Conservation (phyloP, 306 rosid species). For the Prinsepia uniflora region DNA sequence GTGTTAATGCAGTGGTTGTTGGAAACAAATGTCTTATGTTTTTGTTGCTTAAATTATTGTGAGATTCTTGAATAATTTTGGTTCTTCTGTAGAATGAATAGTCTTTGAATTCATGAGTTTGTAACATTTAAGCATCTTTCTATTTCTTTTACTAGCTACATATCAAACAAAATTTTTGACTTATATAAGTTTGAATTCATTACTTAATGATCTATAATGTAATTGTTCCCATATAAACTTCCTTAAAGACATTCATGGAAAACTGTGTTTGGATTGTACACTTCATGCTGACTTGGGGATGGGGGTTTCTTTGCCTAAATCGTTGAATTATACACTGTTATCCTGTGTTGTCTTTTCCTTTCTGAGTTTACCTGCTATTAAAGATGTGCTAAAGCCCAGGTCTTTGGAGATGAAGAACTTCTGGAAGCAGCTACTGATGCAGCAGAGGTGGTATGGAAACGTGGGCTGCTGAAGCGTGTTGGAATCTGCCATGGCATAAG, state of each 20-base stretch:
- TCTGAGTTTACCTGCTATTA: background rate
- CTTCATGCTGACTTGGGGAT: background rate
- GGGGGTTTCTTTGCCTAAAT: background rate
- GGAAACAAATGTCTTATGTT: background rate
- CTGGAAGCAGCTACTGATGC: conserved; percentile 62
- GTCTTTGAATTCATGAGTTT: background rate
- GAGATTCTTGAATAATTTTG: background rate
- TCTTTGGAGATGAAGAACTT: conserved; percentile 54
- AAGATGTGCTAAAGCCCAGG: conserved; percentile 27
- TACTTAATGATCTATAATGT: background rate
- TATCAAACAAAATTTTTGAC: background rate
- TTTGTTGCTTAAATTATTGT: background rate
- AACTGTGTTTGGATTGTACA: background rate
- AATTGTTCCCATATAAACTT: background rate
- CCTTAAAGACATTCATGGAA: background rate
- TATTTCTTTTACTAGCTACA: background rate
- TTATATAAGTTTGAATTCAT: background rate
- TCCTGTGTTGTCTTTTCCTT: background rate
- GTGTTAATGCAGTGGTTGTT: background rate
- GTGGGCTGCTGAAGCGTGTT: conserved; percentile 57
- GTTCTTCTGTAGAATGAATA: background rate
- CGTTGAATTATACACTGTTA: background rate
- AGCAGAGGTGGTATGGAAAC: conserved; percentile 58
- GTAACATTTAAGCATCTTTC: background rate
- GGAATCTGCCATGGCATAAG: conserved; percentile 74